Evolutionary conservation across 768 basidiomycete genomes (phyloP), one percentile per base, ranked within the genome.

Genomic region (Pleurotus citrinopileatus): DNA sequence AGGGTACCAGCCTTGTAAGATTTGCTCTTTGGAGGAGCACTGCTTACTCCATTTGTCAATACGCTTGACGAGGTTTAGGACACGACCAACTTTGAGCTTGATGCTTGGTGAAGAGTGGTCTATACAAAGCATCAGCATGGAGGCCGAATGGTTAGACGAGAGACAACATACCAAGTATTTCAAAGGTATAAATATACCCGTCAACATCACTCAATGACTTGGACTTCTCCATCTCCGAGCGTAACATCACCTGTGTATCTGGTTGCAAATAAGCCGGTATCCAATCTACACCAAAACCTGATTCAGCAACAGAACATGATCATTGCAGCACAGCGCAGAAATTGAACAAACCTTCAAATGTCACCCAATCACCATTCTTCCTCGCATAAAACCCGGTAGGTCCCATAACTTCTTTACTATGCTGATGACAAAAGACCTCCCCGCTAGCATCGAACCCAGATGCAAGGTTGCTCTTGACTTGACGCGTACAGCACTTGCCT

Each of bases 161-260:
- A 17, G 20, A 48, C 19, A 45, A 59, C 65, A 42, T 64, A 88
- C 88, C 86, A 64, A 82, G 77, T 53, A 93, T 87, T 67, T 92
- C 87, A 63, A 86, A 93, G 0, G 83, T 81, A 59, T 94, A 94
- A 47, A 94, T 92, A 61, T 88, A 92, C 0, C 91, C 91, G 3
- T 78, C 71, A 15, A 75, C 78, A 59, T 93, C 58, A 19, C 51
- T 26, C 32, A 22, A 23, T 26, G 56, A 56, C 13, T 53, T 54
- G 12, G 63, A 58, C 37, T 78, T 79, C 59, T 75, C 73, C 82
- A 85, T 86, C 63, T 80, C 79, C 25, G 65, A 66, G 54, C 75
- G 72, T 28, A 85, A 65, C 2, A 82, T 76, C 23, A 78, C 72
- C 60, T 84, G 82, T 25, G 89, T 89, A 52, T 83, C 80, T 5